Percentiles rank a stretch among this genome's conserved stretches.
Evolutionary conservation across 495 filamentous ascomycete genomes (phyloP).

Genomic region (Aspergillus indologenus): DNA sequence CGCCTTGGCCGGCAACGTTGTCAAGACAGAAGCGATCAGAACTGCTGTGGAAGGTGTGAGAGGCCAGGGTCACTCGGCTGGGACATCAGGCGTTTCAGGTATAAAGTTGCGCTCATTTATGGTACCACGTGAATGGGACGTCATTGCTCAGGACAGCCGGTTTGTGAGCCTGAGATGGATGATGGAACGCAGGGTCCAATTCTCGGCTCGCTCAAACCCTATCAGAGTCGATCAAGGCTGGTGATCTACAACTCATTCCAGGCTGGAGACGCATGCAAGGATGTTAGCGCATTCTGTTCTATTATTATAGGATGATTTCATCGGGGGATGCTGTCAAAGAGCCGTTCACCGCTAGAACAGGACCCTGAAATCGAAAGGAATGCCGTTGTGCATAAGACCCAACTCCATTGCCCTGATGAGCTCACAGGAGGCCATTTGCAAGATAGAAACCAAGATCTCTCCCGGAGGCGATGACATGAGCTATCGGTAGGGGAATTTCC

Average conservation of each 20-base stretch:
- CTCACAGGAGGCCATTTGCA: no score
- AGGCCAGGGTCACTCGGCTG: not conserved
- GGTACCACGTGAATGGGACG: not conserved
- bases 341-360: not conserved
- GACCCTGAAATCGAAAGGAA: not conserved
- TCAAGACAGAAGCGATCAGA: not conserved
- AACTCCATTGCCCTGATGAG: no score
- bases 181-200: not conserved
- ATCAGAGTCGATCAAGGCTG: not conserved
- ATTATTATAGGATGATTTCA: conserved; percentile 3
- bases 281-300: not conserved
- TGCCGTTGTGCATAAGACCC: not conserved
- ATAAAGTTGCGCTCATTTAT: not conserved
- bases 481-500: no score
- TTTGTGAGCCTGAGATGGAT: not conserved
- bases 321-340: not conserved
- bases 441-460: not conserved
- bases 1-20: not conserved
- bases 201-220: not conserved
- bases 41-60: not conserved
- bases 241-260: not conserved
- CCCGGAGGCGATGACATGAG: not conserved
- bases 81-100: not conserved
- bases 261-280: not conserved
- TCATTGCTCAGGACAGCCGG: not conserved